These are phyloP conservation scores for Colletotrichum salicis DNA, from an alignment of 2,329 filamentous ascomycete genomes.

Conservation along the genomic window DNA sequence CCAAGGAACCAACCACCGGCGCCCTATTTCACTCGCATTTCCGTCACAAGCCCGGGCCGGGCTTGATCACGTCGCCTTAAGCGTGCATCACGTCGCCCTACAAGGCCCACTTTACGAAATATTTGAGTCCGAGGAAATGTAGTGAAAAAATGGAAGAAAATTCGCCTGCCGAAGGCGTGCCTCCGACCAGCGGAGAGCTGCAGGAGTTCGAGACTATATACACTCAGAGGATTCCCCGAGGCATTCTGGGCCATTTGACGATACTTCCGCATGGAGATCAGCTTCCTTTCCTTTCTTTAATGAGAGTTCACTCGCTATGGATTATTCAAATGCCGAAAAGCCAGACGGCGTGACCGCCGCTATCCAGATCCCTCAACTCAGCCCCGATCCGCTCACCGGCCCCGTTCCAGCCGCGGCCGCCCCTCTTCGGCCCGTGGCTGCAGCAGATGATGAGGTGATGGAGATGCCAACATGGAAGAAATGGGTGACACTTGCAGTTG, in stretches of 20 bases:
- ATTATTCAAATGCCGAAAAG: background rate
- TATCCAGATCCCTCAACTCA: background rate
- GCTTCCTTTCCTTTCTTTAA: background rate
- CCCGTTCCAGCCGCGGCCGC: slow-evolving; percentile 25
- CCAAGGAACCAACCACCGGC: background rate
- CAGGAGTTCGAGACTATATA: slow-evolving; percentile 6
- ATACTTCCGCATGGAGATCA: background rate
- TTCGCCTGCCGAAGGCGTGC: background rate
- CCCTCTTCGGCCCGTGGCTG: slow-evolving; percentile 35
- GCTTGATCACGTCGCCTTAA: background rate
- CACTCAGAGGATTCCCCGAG: background rate
- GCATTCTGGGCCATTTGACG: background rate
- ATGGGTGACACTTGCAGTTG: slow-evolving; percentile 36
- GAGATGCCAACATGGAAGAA: slow-evolving; percentile 37
- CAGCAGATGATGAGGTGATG: slow-evolving; percentile 38
- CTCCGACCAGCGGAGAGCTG: slow-evolving; percentile 24
- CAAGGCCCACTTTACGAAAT: slow-evolving; percentile 16
- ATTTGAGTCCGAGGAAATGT: slow-evolving; percentile 24
- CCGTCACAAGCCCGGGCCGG: slow-evolving; percentile 2
- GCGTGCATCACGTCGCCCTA: background rate
- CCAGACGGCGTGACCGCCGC: background rate
- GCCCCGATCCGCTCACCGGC: slow-evolving; percentile 21
- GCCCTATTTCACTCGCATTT: background rate
- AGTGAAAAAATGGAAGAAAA: slow-evolving; percentile 10
- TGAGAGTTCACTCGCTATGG: background rate